Base-by-base conservation (phyloP, 1,284 basidiomycete genomes). In the Microbotryomycetes sp. region DNA sequence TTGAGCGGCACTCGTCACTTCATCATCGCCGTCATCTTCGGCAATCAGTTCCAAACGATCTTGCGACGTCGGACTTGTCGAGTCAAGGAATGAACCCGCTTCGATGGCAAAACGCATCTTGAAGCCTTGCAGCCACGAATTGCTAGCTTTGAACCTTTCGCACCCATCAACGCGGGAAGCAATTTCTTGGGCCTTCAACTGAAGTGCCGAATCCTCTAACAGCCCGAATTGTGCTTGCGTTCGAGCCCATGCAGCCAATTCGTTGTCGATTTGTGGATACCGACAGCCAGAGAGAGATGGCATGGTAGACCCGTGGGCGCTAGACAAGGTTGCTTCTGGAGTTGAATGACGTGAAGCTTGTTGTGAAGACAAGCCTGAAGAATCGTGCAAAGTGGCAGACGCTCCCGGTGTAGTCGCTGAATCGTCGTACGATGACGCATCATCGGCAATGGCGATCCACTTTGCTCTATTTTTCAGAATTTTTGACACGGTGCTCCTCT, bases 401-500 rank as follows among this genome's bases (percentile, higher is more conserved):
- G 49, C 48, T 14, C 52, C 48, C 22, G 59, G 59, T 29, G 54
- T 49, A n/a, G 45, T 23, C 19, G 42, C 47, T n/a, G 42, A 30
- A n/a, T 47, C 19, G n/a, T 53, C 51, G 42, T 53, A 45, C 4
- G 57, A 58, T 29, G 6, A 19, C n/a, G 29, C 61, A 54, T 59
- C 59, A 48, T 47, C 48, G 31, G 56, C 47, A 25, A 60, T 49
- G 62, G 81, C 83, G 71, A 92, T 77, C 90, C 90, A 93, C 70
- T 84, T 84, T 19, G 82, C 80, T 76, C 88, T 88, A 71, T 88
- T 78, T 64, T 92, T 92, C 65, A 93, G 80, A 66, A 92, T 92
- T 78, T 93, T 92, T 77, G 86, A 89, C 73, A 93, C 87, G n/a
- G 90, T 93, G 76, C 88, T 91, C 54, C 91, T 84, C 74, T 93